Percentiles rank a stretch among this genome's conserved stretches.
phyloP scores from a whole-genome alignment of 108 stramenopile species.

The Licmophora abbreviata region DNA sequence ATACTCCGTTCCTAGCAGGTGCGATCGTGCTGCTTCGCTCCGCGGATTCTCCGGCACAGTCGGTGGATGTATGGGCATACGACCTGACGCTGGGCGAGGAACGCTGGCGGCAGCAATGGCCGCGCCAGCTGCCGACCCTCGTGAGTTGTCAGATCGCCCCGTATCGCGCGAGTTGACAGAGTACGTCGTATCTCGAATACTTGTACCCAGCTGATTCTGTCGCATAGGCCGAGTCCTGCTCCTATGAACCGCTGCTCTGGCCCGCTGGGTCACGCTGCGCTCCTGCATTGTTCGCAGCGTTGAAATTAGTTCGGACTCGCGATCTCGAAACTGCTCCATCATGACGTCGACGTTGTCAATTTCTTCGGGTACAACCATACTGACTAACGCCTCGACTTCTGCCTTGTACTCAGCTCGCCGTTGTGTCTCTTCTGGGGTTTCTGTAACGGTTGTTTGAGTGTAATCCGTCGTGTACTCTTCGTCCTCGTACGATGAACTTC shows the following conservation, averaged over 20 bases:
- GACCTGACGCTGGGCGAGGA: slow-evolving; percentile 8
- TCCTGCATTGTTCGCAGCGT: slow-evolving; percentile 63
- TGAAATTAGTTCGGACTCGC: slow-evolving; percentile 48
- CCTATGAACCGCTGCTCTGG: slow-evolving; percentile 34
- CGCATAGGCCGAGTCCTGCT: slow-evolving; percentile 23
- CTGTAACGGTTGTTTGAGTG: not conserved
- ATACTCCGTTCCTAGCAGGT: not conserved
- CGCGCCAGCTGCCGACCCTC: slow-evolving; percentile 28
- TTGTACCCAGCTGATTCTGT: slow-evolving; percentile 5
- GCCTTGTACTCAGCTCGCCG: slow-evolving; percentile 31
- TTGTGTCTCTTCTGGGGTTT: slow-evolving; percentile 12
- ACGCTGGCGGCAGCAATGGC: slow-evolving; percentile 56
- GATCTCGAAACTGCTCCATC: slow-evolving; percentile 57
- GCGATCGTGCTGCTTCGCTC: not conserved
- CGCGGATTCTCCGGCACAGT: slow-evolving; percentile 4
- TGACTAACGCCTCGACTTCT: slow-evolving; percentile 41
- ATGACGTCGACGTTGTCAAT: slow-evolving; percentile 60
- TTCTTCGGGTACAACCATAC: slow-evolving; percentile 54
- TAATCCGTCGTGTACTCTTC: not conserved
- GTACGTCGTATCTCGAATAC: slow-evolving; percentile 2
- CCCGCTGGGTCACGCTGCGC: slow-evolving; percentile 43
- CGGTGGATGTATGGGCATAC: slow-evolving; percentile 3
- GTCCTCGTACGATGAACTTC: not conserved
- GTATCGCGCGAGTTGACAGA: slow-evolving; percentile 3
- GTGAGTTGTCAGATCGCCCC: slow-evolving; percentile 14